A percentile compares a stretch with the other conserved stretches of the same genome.
These are phyloP conservation scores for Caryocar brasiliense DNA, from an alignment of 441 rosid genomes.

Conservation along the genomic window DNA sequence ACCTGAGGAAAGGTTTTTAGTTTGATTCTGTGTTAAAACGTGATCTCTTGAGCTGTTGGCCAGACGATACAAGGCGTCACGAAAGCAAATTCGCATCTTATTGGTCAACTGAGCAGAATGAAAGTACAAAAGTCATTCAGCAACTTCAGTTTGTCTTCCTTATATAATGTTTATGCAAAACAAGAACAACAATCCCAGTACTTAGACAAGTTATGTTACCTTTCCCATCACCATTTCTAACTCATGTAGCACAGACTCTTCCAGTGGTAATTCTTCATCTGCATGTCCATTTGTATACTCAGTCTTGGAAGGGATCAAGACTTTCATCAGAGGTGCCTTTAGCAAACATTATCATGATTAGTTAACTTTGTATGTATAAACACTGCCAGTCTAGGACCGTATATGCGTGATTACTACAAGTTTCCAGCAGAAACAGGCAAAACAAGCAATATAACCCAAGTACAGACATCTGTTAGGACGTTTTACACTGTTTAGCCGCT, in stretches of 20 bases:
- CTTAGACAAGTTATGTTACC: constrained; percentile 46
- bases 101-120: constrained; percentile 40
- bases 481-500: no score
- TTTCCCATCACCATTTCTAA: constrained; percentile 54
- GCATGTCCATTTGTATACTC: constrained; percentile 4
- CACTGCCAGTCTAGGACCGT: no score
- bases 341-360: constrained; percentile 10
- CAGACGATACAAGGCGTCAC: constrained; percentile 82
- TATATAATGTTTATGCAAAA: no score
- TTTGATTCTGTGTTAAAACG: background rate
- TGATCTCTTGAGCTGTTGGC: constrained; percentile 49
- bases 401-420: no score
- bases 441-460: no score
- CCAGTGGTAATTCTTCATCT: constrained; percentile 33
- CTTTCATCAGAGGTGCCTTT: constrained; percentile 21
- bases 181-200: no score
- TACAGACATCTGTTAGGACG: no score
- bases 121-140: constrained; percentile 5
- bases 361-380: background rate
- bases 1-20: constrained; percentile 2
- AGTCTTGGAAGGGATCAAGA: constrained; percentile 14
- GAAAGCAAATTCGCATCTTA: constrained; percentile 60
- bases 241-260: constrained; percentile 57
- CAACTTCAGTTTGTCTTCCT: no score
- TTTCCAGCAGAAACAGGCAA: no score